Base-by-base conservation (phyloP, 495 filamentous ascomycete species). In the Penicillium pancosmium region DNA sequence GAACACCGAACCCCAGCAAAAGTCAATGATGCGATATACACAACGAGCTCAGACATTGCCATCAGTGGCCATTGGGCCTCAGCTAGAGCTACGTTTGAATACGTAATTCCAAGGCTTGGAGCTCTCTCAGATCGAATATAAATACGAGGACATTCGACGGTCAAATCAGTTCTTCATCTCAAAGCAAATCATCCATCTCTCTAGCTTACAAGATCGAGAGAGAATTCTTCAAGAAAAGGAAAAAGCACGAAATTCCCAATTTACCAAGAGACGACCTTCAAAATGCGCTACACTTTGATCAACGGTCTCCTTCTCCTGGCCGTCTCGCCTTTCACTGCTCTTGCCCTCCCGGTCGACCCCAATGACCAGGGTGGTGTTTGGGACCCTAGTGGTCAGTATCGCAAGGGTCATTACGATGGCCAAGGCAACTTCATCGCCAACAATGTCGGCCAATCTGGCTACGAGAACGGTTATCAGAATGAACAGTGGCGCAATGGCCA, bases 1-100 rank as follows among this genome's bases (percentile, higher is more conserved):
- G 4, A 79, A 50, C 71, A 18, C 21, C n/a, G 44, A 46, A 50
- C 21, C 31, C 21, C 61, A 60, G 52, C 54, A 18, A 62, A 52
- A 56, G 44, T 57, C 56, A 56, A 55, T 52, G 56, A 54, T 12
- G 41, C 67, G 35, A 71, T 80, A 40, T 50, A 36, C 25, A 16
- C 11, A 15, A 16, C 41, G n/a, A 73, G 71, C 62, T 85, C 84
- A 56, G 82, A 82, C 38, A 69, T 59, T 54, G 67, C 66, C 12
- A 66, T 69, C 11, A 63, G 66, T n/a, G 68, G 57, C 15, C 49
- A 55, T 73, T 77, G 57, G 74, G 80, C 41, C 75, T 81, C 43
- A 52, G 50, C 13, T 68, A n/a, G 16, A 56, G 48, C 40, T 54
- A 10, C 18, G 15, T 44, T 47, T 11, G 23, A 44, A 47, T 66